phyloP scores from a whole-genome alignment of 305 asterid genomes.

The Fraxinus angustifolia region DNA sequence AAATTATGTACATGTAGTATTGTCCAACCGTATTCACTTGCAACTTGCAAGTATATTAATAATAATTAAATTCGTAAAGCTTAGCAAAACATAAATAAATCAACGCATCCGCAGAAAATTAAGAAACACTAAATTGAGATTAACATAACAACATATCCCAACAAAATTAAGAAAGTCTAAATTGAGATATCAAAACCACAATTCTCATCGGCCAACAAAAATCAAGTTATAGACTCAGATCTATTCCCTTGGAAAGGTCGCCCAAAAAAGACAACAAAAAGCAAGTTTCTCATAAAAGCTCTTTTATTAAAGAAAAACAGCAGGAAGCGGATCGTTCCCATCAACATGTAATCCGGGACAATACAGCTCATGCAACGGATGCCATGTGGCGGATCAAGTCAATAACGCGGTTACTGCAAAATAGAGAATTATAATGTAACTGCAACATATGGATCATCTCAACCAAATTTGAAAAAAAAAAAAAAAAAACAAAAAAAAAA shows the following conservation, averaged over 20 bases:
- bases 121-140: neutral
- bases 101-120: neutral
- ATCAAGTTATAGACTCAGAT: neutral
- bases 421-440: neutral
- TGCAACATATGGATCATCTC: neutral
- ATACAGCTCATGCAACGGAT: slow-evolving; percentile 29
- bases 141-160: neutral
- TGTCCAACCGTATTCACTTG: too few species aligned
- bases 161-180: too few species aligned
- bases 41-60: too few species aligned
- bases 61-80: too few species aligned
- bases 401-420: slow-evolving; percentile 61
- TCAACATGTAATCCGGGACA: neutral
- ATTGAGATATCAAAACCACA: neutral
- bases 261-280: neutral
- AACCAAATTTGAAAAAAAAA: neutral
- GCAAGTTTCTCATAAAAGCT: slow-evolving; percentile 16
- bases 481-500: too few species aligned
- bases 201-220: neutral
- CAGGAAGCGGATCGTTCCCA: neutral
- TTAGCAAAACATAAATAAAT: neutral
- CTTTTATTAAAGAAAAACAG: slow-evolving; percentile 16
- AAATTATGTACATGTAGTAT: too few species aligned
- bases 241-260: neutral
- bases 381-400: slow-evolving; percentile 78